Conservation (phyloP, 108 stramenopile genomes). For the Cyclostephanos tholiformis region DNA sequence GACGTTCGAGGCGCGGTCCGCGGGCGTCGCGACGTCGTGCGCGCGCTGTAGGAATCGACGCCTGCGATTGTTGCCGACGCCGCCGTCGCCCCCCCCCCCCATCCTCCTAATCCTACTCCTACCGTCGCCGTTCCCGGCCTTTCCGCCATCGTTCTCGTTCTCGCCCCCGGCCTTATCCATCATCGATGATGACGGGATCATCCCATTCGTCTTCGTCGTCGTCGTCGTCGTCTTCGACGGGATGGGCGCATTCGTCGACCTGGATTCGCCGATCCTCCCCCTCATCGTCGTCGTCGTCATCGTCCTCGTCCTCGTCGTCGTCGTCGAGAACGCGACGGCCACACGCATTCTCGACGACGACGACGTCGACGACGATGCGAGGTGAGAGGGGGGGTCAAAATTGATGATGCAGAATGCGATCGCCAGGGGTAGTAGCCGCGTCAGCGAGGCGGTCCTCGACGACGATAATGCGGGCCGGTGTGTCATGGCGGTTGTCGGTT, state of each 20-base stretch:
- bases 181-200: background rate
- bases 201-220: too few species aligned
- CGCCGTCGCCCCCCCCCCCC: background rate
- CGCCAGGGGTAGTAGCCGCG: too few species aligned
- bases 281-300: background rate
- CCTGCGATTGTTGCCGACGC: conserved; percentile 3
- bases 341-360: background rate
- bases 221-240: too few species aligned
- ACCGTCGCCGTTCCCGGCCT: too few species aligned
- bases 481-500: too few species aligned
- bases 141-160: background rate
- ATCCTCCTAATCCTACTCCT: too few species aligned
- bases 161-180: background rate
- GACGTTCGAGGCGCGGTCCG: background rate
- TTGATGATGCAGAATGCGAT: background rate
- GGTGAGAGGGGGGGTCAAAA: background rate
- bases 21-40: too few species aligned
- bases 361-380: background rate
- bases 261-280: too few species aligned
- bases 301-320: background rate
- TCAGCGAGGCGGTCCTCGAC: too few species aligned
- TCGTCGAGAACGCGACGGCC: background rate
- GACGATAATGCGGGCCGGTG: too few species aligned
- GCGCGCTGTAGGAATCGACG: conserved; percentile 44
- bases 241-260: too few species aligned